Conservation (phyloP, 768 basidiomycete genomes). For the Amanita brunnescens region DNA sequence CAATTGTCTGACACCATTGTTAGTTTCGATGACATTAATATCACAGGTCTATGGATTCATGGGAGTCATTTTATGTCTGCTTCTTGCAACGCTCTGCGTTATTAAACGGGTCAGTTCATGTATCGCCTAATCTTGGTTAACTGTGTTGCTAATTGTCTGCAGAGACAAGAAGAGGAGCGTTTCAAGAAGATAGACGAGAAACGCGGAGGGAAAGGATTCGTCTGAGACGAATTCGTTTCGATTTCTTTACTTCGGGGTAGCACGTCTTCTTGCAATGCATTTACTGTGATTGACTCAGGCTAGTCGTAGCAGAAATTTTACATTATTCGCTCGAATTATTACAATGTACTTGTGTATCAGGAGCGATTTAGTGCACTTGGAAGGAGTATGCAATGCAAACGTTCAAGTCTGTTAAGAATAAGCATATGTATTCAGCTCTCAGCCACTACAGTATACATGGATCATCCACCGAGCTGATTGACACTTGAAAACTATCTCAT, state of each 20-base stretch:
- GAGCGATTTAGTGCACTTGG: not conserved
- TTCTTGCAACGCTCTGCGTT: slow-evolving; percentile 77
- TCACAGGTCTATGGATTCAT: slow-evolving; percentile 72
- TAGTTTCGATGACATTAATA: slow-evolving; percentile 5
- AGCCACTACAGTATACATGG: too few species aligned
- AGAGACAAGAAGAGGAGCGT: slow-evolving; percentile 75
- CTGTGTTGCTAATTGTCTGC: slow-evolving; percentile 10
- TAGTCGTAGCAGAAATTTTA: not conserved
- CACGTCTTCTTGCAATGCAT: not conserved
- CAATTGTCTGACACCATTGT: not conserved
- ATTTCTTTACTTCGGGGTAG: not conserved
- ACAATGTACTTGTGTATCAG: not conserved
- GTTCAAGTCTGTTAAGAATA: too few species aligned
- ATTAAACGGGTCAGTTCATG: slow-evolving; percentile 59
- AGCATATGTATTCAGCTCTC: too few species aligned
- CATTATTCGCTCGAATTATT: not conserved
- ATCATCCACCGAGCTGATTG: too few species aligned
- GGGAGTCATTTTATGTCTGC: slow-evolving; percentile 64
- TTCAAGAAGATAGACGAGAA: slow-evolving; percentile 89
- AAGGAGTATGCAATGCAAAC: too few species aligned
- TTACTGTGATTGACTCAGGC: not conserved
- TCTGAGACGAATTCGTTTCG: slow-evolving; percentile 32
- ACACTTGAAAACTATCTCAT: too few species aligned
- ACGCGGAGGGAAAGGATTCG: slow-evolving; percentile 80
- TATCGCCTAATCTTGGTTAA: not conserved